Percentiles rank a stretch among this genome's conserved stretches.
Conservation (phyloP, 805 yeast genomes). For the Peterozyma xylosa region DNA sequence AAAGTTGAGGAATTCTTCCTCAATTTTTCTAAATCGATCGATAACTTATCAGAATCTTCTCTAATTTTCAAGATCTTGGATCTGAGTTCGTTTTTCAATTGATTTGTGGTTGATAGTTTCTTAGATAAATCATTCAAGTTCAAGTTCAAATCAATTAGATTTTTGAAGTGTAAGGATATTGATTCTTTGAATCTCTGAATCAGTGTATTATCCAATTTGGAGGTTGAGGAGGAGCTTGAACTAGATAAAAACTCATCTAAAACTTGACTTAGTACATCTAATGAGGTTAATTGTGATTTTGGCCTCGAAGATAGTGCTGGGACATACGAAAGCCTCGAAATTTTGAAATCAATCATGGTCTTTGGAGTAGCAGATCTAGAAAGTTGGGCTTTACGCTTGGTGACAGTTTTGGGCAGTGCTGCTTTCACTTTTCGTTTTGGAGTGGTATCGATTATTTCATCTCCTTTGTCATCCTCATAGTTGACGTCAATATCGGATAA, state of each 20-base stretch:
- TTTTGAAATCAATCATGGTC: slow-evolving; percentile 4
- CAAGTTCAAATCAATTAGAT: slow-evolving; percentile 26
- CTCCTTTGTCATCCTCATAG: slow-evolving; percentile 1
- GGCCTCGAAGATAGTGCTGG: slow-evolving; percentile 6
- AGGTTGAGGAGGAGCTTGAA: slow-evolving; percentile 12
- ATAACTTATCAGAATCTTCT: slow-evolving; percentile 16
- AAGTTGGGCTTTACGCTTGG: neutral
- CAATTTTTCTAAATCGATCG: slow-evolving; percentile 12
- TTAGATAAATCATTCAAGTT: slow-evolving; percentile 23
- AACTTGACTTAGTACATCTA: slow-evolving; percentile 25
- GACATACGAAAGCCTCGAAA: slow-evolving; percentile 4
- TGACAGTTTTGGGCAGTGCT: neutral
- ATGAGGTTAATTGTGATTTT: slow-evolving; percentile 15
- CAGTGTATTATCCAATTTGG: slow-evolving; percentile 3
- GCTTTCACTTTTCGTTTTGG: neutral
- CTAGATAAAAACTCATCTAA: slow-evolving; percentile 19
- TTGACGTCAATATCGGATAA: slow-evolving; percentile 5
- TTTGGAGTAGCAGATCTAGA: neutral
- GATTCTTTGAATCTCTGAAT: slow-evolving; percentile 14
- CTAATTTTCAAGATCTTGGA: slow-evolving; percentile 20
- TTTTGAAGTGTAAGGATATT: slow-evolving; percentile 20
- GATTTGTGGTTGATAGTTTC: slow-evolving; percentile 20
- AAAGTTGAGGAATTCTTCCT: slow-evolving; percentile 13
- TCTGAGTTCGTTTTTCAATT: slow-evolving; percentile 22
- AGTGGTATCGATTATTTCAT: slow-evolving; percentile 1